Evolutionary conservation across 2,329 filamentous ascomycete species (phyloP), one percentile per base, ranked within the genome.

Genomic region (Fusarium compactum): DNA sequence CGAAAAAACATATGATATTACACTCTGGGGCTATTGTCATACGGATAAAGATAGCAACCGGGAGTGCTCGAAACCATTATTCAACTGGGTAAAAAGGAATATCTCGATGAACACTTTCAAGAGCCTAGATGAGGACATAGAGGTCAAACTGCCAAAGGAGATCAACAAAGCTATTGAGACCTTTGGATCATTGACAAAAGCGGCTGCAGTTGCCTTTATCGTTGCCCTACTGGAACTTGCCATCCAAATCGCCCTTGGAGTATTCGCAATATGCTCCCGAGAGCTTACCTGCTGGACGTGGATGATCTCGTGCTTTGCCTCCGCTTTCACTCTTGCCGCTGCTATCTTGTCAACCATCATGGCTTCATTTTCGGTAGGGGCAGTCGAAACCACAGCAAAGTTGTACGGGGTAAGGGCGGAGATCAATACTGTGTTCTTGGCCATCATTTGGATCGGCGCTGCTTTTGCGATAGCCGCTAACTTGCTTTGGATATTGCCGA

Each of bases 201-300:
- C 47, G 18, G 20, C 47, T 6, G 25, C 54, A 14, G 34, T 58
- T 32, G 32, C 48, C 8, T 43, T 58, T 11, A 43, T 58, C 8
- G 18, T 58, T n/a, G 55, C 55, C 5, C 24, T 54, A 16, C 38
- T 43, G 27, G 47, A 43, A 8, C 22, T 43, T 6, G 20, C 47
- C 15, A 22, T 54, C 3, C 12, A 54, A n/a, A 58, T 58, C 16
- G 25, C 32, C 8, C 32, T 54, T 18, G 47, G 47, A 4, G 9
- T 58, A 10, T 43, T 58, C 16, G 34, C 47, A 1, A 18, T 58
- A 30, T 58, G 34, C 5, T 58, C 55, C 20, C 20, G 47, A 6
- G 55, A 58, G 8, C 27, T 43, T 20, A 58, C 47, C 6, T 58
- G 32, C 3, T 58, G 55, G 55, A 58, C 47, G 14, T 58, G 47